Evolutionary conservation across 345 rosid species (phyloP), one percentile per base, ranked within the genome.

Genomic region (Murraya koenigii): DNA sequence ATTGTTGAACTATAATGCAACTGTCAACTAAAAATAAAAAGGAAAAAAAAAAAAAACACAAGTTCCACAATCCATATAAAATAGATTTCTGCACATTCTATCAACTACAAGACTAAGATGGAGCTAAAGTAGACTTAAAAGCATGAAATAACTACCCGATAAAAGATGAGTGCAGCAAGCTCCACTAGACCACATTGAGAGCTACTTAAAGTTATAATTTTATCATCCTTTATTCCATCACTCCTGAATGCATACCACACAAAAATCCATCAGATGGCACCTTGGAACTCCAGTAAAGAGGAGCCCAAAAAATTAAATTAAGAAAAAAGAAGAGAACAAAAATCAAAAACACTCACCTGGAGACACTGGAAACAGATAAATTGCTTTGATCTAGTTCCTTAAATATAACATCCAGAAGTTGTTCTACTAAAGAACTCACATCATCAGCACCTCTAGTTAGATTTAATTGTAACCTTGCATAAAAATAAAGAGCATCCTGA

Each of bases 381-480:
- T 83, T 84, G 79, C 87, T 85, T 84, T 89, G 95, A 88, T 95
- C 97, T 74, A 95, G 89, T 63, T 95, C 99, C 87, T 88, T 93
- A 79, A 81, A 91, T 75, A 95, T 80, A 78, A 93, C 87, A 39
- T 93, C 96, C 78, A 90, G 80, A 80, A 95, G 89, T 84, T 92
- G 94, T 76, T 92, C 95, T 75, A 90, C 90, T 83, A 94, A 78
- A 71, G 80, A 82, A 80, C 87, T 86, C 65, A 83, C 87, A 78
- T 90, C 90, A 83, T 28, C 78, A 78, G 82, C 83, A 74, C 84
- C 89, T 81, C 94, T 89, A 39, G 85, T 82, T 81, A 93, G 84
- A 85, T 87, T 91, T 75, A 92, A 83, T 77, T 93, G 99, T 76
- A 91, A 78, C 83, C 89, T 91, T 35, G 91, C 93, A 81, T 95